Conservation (phyloP, 140 eudicot genomes). For the Flaveria floridana region DNA sequence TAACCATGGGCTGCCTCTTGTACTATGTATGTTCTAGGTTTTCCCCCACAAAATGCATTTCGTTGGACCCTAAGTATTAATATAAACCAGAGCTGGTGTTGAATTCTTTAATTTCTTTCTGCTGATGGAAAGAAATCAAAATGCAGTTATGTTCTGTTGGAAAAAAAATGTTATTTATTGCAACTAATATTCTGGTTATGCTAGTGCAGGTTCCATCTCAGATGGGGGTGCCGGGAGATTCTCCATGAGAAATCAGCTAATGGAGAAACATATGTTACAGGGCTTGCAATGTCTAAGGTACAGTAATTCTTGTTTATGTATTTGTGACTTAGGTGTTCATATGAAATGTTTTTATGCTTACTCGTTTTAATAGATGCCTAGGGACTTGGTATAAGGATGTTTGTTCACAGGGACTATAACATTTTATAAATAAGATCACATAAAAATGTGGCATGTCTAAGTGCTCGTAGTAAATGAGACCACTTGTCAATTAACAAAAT, state of each 20-base stretch:
- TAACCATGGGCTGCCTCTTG: not conserved
- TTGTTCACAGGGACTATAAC: not conserved
- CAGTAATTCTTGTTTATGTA: constrained; percentile 16
- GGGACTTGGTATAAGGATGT: constrained; percentile 1
- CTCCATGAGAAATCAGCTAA: constrained; percentile 64
- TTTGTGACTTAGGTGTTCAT: not conserved
- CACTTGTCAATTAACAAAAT: constrained; percentile 8
- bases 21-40: not conserved
- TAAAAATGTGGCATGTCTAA: not conserved
- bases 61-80: not conserved
- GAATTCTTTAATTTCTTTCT: not conserved
- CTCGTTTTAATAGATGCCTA: not conserved
- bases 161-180: constrained; percentile 7
- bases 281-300: constrained; percentile 95
- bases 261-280: constrained; percentile 75
- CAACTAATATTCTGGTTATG: constrained; percentile 24
- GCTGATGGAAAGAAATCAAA: constrained; percentile 7
- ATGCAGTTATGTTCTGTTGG: constrained; percentile 4
- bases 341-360: not conserved
- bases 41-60: not conserved
- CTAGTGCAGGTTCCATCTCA: constrained; percentile 69
- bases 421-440: not conserved
- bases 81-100: not conserved
- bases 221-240: constrained; percentile 97
- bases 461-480: constrained; percentile 16